Evolutionary conservation across 2,329 filamentous ascomycete species (phyloP).

Genomic region (Didymella lethalis): DNA sequence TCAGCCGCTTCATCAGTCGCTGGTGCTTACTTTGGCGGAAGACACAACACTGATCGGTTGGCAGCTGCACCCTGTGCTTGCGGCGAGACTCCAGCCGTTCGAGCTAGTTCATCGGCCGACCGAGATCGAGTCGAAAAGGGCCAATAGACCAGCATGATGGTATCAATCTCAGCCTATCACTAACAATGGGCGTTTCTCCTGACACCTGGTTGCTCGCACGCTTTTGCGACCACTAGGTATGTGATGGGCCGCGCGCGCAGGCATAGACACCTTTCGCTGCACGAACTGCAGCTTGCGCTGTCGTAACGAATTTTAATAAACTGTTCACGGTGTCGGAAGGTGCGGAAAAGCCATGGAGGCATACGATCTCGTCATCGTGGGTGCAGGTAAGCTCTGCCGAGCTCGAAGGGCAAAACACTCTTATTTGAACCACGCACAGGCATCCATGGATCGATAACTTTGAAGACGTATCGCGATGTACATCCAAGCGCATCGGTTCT

Average conservation of each 20-base stretch:
- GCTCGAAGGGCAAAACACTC: background rate
- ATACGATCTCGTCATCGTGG: conserved; percentile 41
- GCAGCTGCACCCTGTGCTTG: background rate
- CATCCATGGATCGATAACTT: conserved; percentile 56
- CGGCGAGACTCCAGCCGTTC: conserved; percentile 8
- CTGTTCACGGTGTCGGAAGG: too few relatives aligned
- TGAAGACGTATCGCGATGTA: conserved; percentile 59
- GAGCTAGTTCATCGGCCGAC: background rate
- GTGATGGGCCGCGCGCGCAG: background rate
- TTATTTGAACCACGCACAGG: conserved; percentile 20
- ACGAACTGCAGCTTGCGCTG: background rate
- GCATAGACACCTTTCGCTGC: background rate
- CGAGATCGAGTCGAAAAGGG: background rate
- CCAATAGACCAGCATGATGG: background rate
- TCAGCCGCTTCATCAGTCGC: background rate
- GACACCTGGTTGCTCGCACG: background rate
- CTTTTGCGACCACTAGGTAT: background rate
- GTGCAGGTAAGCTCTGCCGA: conserved; percentile 32
- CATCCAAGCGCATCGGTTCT: conserved; percentile 53
- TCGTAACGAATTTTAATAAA: too few relatives aligned
- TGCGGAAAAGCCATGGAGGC: background rate
- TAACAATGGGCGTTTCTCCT: background rate
- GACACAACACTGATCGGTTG: background rate
- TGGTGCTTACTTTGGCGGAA: conserved; percentile 6
- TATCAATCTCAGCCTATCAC: conserved; percentile 5